A percentile compares a stretch with the other conserved stretches of the same genome.
Evolutionary conservation across 2,329 filamentous ascomycete genomes (phyloP).

Genomic region (Fusarium equiseti): DNA sequence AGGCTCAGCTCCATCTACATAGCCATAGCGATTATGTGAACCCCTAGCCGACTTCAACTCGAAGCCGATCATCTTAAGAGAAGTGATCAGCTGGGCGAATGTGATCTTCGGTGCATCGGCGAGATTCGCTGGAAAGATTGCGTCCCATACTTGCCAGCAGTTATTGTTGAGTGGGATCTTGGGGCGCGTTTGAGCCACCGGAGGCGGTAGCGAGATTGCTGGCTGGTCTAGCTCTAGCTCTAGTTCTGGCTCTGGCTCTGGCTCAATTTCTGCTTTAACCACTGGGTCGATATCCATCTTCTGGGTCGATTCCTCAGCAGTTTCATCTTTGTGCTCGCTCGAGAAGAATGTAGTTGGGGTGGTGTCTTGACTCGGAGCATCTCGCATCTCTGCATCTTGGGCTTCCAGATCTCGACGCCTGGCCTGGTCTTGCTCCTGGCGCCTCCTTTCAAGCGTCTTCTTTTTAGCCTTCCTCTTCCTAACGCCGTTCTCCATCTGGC

Average conservation of each 20-base stretch:
- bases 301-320: background rate
- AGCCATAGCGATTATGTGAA: background rate
- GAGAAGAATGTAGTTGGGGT: background rate
- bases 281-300: background rate
- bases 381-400: background rate
- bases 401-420: background rate
- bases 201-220: background rate
- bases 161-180: conserved; percentile 30
- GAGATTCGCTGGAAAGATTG: conserved; percentile 10
- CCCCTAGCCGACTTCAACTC: background rate
- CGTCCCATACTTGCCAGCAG: conserved; percentile 11
- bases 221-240: background rate
- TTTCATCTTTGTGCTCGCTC: background rate
- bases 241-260: background rate
- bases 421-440: background rate
- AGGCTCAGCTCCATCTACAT: background rate
- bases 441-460: background rate
- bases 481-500: background rate
- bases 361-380: background rate
- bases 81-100: background rate
- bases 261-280: background rate
- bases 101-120: background rate
- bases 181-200: conserved; percentile 7
- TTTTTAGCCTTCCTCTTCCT: background rate
- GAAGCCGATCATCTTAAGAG: background rate